Evolutionary conservation across 1,139 yeast genomes (phyloP).

Genomic region (Diutina siamensis): DNA sequence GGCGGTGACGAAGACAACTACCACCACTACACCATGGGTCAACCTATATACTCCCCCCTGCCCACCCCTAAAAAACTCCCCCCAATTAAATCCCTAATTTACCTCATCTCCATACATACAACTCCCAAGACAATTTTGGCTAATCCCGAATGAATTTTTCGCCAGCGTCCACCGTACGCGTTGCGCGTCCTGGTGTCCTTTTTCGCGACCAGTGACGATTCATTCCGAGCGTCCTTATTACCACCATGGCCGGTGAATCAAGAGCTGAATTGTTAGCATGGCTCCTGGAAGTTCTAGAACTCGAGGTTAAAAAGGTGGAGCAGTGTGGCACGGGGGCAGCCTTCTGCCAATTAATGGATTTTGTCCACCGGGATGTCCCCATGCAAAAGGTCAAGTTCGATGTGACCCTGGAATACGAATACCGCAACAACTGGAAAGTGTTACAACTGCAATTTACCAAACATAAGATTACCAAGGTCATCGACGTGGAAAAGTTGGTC

Average conservation of each 20-base stretch:
- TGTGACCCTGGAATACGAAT: slow-evolving; percentile 62
- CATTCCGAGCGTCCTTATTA: neutral
- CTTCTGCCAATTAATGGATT: slow-evolving; percentile 84
- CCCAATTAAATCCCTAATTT: too few species aligned
- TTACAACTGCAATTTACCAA: slow-evolving; percentile 66
- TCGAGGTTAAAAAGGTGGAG: slow-evolving; percentile 69
- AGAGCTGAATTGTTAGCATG: slow-evolving; percentile 58
- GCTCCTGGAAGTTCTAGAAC: slow-evolving; percentile 61
- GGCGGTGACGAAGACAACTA: neutral
- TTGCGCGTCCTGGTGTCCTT: neutral
- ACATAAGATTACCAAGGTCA: slow-evolving; percentile 59
- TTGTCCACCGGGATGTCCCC: slow-evolving; percentile 72
- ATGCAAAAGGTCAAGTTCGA: slow-evolving; percentile 65
- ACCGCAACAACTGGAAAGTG: slow-evolving; percentile 69
- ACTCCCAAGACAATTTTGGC: too few species aligned
- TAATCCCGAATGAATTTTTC: too few species aligned
- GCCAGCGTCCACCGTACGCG: neutral
- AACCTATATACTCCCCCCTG: neutral
- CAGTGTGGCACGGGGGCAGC: slow-evolving; percentile 96
- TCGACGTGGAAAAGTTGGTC: slow-evolving; percentile 72
- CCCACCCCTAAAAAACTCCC: too few species aligned
- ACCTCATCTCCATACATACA: too few species aligned
- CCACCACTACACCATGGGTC: neutral
- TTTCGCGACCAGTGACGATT: neutral
- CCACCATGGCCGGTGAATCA: slow-evolving; percentile 3